phyloP scores from a whole-genome alignment of 352 stramenopile genomes.

The Phytophthora litchii region DNA sequence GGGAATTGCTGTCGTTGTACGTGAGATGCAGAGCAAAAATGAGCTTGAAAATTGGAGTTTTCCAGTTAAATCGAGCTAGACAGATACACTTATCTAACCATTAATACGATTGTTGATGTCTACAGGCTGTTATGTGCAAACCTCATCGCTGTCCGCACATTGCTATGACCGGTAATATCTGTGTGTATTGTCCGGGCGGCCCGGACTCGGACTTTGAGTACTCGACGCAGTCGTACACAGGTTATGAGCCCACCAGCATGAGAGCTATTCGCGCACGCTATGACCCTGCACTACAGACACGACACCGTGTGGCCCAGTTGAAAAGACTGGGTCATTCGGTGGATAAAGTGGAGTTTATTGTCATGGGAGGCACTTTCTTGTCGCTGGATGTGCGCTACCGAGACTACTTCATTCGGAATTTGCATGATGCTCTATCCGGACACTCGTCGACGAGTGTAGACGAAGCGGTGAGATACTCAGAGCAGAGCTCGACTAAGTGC shows the following conservation, averaged over 20 bases:
- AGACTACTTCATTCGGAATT: constrained; percentile 96
- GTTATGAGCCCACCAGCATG: constrained; percentile 98
- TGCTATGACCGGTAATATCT: constrained; percentile 96
- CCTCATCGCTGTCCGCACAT: constrained; percentile 98
- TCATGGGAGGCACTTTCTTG: constrained; percentile 98
- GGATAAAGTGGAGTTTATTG: constrained; percentile 98
- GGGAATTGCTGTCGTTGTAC: constrained; percentile 94
- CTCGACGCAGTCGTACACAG: constrained; percentile 95
- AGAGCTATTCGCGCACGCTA: constrained; percentile 95
- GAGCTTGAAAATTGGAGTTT: constrained; percentile 1
- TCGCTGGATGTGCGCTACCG: constrained; percentile 94
- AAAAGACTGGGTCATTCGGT: constrained; percentile 91
- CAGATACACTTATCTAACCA: background rate
- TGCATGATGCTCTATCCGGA: constrained; percentile 96
- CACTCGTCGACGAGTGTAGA: constrained; percentile 90
- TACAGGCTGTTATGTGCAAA: constrained; percentile 96
- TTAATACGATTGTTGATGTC: background rate
- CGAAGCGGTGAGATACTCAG: constrained; percentile 94
- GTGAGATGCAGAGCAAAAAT: background rate
- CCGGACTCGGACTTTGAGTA: constrained; percentile 98
- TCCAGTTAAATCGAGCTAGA: constrained; percentile 2
- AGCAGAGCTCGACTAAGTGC: constrained; percentile 87
- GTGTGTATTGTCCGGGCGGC: constrained; percentile 96
- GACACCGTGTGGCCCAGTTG: constrained; percentile 91
- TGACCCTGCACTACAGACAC: constrained; percentile 94